These are phyloP conservation scores for Cryptomeria japonica DNA, from an alignment of 75 land plant species.

Conservation along the genomic window DNA sequence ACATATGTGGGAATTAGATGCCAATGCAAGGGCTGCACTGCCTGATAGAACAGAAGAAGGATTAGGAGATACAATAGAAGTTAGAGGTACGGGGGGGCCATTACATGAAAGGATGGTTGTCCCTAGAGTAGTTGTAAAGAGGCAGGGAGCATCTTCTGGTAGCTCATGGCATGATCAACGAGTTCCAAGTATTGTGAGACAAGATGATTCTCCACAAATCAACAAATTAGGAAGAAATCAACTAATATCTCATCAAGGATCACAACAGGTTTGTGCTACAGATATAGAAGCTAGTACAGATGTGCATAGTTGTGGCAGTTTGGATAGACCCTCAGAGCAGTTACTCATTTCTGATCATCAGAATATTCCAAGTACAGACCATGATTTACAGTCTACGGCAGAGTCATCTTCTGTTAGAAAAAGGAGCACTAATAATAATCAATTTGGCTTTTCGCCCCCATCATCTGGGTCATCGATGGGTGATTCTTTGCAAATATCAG, in stretches of 20 bases:
- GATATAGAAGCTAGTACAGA: background rate
- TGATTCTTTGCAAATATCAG: background rate
- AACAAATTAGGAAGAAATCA: background rate
- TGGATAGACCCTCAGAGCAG: background rate
- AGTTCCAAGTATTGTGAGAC: slow-evolving; percentile 51
- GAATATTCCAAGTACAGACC: background rate
- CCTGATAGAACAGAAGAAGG: slow-evolving; percentile 55
- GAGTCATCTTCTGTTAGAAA: slow-evolving; percentile 24
- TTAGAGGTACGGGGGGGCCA: slow-evolving; percentile 35
- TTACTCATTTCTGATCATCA: too few relatives aligned
- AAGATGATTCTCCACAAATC: background rate
- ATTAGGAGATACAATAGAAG: slow-evolving; percentile 62
- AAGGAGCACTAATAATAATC: background rate
- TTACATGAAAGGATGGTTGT: slow-evolving; percentile 45
- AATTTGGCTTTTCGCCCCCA: background rate
- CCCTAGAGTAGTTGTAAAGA: slow-evolving; percentile 60
- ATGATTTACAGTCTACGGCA: slow-evolving; percentile 21
- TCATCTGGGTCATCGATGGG: background rate
- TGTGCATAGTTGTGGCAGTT: background rate
- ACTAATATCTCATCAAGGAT: background rate
- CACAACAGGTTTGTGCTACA: background rate
- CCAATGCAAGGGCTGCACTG: slow-evolving; percentile 33
- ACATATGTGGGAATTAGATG: slow-evolving; percentile 73
- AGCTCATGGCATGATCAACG: slow-evolving; percentile 72
- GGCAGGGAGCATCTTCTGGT: slow-evolving; percentile 20